Conservation (phyloP, 768 basidiomycete species). For the Suillus americanus region DNA sequence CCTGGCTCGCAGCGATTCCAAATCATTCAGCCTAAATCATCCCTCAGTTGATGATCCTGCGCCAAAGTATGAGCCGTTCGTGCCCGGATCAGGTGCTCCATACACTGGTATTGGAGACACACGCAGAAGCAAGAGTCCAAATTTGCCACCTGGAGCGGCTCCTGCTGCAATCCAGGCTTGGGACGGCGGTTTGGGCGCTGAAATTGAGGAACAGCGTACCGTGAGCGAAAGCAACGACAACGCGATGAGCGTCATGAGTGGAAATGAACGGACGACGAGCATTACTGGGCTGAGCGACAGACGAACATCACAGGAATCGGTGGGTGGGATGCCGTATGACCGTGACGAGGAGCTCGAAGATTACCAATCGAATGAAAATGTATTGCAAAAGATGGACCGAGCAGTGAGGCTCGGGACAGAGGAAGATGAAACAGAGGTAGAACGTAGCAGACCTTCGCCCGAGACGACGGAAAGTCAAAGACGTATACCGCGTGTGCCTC, state of each 20-base stretch:
- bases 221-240: constrained; percentile 2
- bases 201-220: constrained; percentile 17
- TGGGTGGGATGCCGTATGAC: constrained; percentile 23
- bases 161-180: constrained; percentile 36
- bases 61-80: constrained; percentile 37
- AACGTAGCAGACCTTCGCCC: background rate
- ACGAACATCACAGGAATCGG: constrained; percentile 1
- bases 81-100: constrained; percentile 12
- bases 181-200: constrained; percentile 34
- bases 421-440: constrained; percentile 4
- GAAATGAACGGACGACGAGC: background rate
- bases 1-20: constrained; percentile 23
- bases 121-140: constrained; percentile 28
- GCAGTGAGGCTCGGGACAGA: background rate
- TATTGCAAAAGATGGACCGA: background rate
- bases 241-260: background rate
- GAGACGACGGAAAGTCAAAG: constrained; percentile 23
- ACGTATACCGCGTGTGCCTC: constrained; percentile 37
- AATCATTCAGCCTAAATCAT: constrained; percentile 8
- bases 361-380: constrained; percentile 11
- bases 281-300: constrained; percentile 2
- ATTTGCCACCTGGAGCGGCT: constrained; percentile 44
- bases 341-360: constrained; percentile 16
- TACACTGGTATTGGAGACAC: constrained; percentile 13
- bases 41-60: constrained; percentile 31